A percentile compares a stretch with the other conserved stretches of the same genome.
phyloP scores from a whole-genome alignment of 352 stramenopile species.

The Halophytophthora batemanensis region DNA sequence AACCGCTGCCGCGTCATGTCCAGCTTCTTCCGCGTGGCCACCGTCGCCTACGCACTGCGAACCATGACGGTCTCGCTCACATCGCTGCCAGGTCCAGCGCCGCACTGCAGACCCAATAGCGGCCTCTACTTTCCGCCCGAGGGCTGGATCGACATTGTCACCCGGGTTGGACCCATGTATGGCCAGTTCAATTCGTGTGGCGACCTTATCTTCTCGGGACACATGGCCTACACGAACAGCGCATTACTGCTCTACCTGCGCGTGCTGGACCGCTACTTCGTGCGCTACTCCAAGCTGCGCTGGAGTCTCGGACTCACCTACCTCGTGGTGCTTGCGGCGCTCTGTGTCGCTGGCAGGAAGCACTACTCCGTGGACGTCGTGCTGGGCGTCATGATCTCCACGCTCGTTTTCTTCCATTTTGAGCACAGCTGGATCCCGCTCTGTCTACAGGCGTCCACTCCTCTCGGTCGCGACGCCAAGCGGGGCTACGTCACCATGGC shows the following conservation, averaged over 20 bases:
- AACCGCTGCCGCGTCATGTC: slow-evolving; percentile 53
- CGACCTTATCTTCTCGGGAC: slow-evolving; percentile 75
- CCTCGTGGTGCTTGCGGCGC: slow-evolving; percentile 39
- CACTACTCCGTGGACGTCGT: slow-evolving; percentile 82
- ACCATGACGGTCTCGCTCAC: slow-evolving; percentile 66
- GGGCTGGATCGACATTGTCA: slow-evolving; percentile 74
- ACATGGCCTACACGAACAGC: slow-evolving; percentile 72
- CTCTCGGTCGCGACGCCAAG: too few relatives aligned
- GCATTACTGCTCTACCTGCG: slow-evolving; percentile 67
- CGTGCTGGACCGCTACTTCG: slow-evolving; percentile 53
- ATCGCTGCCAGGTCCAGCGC: slow-evolving; percentile 62
- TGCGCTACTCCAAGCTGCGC: slow-evolving; percentile 35
- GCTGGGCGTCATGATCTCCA: slow-evolving; percentile 59
- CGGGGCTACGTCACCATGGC: too few relatives aligned
- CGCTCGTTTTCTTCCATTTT: slow-evolving; percentile 75
- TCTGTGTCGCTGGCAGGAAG: slow-evolving; percentile 66
- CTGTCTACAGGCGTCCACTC: slow-evolving; percentile 32
- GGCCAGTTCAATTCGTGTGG: slow-evolving; percentile 75
- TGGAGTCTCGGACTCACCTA: slow-evolving; percentile 56
- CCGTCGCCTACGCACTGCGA: slow-evolving; percentile 67
- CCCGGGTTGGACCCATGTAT: slow-evolving; percentile 62
- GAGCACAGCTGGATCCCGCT: slow-evolving; percentile 67
- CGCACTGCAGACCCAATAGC: slow-evolving; percentile 52
- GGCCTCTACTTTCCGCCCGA: slow-evolving; percentile 54
- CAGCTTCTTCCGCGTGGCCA: slow-evolving; percentile 66